Conservation (phyloP, 768 basidiomycete species). For the Mycena galericulata region DNA sequence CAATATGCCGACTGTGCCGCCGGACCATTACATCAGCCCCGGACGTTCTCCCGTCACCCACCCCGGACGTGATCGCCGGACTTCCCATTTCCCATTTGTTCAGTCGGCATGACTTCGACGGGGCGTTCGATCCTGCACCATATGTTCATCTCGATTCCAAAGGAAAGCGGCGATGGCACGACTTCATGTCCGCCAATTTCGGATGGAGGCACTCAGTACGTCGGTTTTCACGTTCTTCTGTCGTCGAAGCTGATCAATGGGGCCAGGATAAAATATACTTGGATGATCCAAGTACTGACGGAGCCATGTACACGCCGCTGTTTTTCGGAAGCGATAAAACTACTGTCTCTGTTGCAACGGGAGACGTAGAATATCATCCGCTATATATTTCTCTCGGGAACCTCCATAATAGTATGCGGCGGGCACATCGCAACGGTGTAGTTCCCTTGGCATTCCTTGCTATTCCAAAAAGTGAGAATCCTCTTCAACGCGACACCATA, state of each 20-base stretch:
- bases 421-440: constrained; percentile 40
- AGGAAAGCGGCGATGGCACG: constrained; percentile 40
- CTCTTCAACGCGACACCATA: not conserved
- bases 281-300: constrained; percentile 18
- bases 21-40: too few species aligned
- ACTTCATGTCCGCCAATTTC: constrained; percentile 57
- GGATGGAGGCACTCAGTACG: constrained; percentile 53
- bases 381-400: constrained; percentile 40
- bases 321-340: constrained; percentile 44
- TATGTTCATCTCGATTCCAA: constrained; percentile 40
- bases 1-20: too few species aligned
- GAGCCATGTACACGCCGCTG: constrained; percentile 22
- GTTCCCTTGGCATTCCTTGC: constrained; percentile 41
- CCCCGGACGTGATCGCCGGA: too few species aligned
- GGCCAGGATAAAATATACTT: constrained; percentile 17
- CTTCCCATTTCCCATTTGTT: too few species aligned
- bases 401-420: constrained; percentile 34
- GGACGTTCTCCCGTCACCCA: too few species aligned
- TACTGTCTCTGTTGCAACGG: constrained; percentile 40
- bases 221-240: not conserved
- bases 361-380: constrained; percentile 39
- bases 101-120: constrained; percentile 50
- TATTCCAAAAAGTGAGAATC: constrained; percentile 44
- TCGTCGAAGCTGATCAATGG: not conserved
- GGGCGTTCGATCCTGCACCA: constrained; percentile 48